Conservation (phyloP, 2,329 filamentous ascomycete species). For the Trichoderma breve region DNA sequence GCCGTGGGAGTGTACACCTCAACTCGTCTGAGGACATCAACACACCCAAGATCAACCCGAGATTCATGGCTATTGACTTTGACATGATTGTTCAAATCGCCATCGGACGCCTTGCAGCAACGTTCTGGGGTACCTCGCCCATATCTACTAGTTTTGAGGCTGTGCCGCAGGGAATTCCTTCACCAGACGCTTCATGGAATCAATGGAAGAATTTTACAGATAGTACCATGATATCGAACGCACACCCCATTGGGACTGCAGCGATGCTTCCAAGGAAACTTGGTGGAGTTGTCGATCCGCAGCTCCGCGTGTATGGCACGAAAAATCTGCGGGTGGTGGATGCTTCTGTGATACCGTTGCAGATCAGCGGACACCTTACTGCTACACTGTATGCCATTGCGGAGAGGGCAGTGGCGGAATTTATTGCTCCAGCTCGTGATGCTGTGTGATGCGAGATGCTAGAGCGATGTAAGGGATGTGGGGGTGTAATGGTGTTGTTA, state of each 20-base stretch:
- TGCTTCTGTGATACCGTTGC: conserved; percentile 45
- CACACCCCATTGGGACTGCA: conserved; percentile 49
- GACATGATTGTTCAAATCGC: conserved; percentile 50
- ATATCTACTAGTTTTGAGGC: not conserved
- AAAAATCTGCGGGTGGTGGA: conserved; percentile 46
- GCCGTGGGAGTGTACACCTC: conserved; percentile 59
- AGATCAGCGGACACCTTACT: conserved; percentile 38
- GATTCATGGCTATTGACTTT: conserved; percentile 43
- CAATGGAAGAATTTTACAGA: conserved; percentile 23
- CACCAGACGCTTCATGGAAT: conserved; percentile 18
- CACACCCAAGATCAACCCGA: conserved; percentile 36
- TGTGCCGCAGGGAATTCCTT: not conserved
- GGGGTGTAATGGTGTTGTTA: not conserved
- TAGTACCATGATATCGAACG: conserved; percentile 29
- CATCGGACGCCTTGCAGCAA: conserved; percentile 30
- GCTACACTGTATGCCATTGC: conserved; percentile 31
- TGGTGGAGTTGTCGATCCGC: conserved; percentile 45
- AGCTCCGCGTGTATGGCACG: conserved; percentile 45
- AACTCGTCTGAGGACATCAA: conserved; percentile 40
- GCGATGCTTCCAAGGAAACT: conserved; percentile 47
- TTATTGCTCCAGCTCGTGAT: conserved; percentile 23
- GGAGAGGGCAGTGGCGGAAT: conserved; percentile 41
- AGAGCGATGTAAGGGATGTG: not conserved
- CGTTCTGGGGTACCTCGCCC: conserved; percentile 34
- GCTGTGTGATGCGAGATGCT: not conserved